phyloP scores from a whole-genome alignment of 2,329 filamentous ascomycete genomes.

The Colletotrichum godetiae region DNA sequence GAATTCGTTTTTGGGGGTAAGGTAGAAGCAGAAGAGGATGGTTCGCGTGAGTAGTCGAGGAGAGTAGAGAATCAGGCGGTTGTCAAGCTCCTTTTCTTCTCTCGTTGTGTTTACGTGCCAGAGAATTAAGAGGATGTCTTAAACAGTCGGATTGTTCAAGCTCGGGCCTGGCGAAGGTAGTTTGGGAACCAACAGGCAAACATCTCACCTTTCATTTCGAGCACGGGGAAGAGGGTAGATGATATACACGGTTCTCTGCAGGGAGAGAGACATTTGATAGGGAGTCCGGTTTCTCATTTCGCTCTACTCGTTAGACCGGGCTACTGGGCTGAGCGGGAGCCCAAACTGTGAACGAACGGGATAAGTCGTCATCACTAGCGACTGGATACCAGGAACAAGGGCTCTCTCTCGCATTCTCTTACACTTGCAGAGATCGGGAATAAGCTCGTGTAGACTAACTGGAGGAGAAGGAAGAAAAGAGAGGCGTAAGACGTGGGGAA shows the following conservation, averaged over 20 bases:
- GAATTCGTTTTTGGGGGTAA: not conserved
- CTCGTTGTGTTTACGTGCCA: not conserved
- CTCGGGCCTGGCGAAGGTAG: not conserved
- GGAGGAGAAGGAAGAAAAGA: not conserved
- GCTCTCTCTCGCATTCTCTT: constrained; percentile 8
- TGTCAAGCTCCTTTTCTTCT: not conserved
- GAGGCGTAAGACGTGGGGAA: not conserved
- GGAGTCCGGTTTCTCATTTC: not conserved
- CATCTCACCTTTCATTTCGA: not conserved
- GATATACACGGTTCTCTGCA: not conserved
- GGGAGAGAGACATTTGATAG: not conserved
- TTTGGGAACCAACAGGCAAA: not conserved
- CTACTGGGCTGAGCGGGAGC: not conserved
- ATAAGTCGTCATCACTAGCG: not conserved
- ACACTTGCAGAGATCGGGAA: not conserved
- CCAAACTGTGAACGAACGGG: no score
- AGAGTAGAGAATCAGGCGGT: not conserved
- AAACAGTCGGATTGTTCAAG: not conserved
- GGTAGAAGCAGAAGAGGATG: not conserved
- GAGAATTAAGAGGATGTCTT: not conserved
- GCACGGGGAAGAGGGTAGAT: not conserved
- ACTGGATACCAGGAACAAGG: not conserved
- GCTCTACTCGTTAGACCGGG: not conserved
- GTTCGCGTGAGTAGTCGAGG: not conserved
- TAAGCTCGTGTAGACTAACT: not conserved